A percentile compares a stretch with the other conserved stretches of the same genome.
phyloP scores from a whole-genome alignment of 2,329 filamentous ascomycete genomes.

The Cladosporium sp. region DNA sequence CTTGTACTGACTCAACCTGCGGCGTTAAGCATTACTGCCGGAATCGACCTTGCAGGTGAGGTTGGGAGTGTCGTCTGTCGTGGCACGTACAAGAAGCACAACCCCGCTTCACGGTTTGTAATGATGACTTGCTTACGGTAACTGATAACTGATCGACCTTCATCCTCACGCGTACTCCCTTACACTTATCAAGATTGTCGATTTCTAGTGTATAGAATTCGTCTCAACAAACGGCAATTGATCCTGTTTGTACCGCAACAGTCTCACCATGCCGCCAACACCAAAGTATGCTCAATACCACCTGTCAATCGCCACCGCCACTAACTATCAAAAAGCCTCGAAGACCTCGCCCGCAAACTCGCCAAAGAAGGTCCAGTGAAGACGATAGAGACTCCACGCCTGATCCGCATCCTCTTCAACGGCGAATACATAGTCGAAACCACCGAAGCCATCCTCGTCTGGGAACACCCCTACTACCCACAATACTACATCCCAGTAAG shows the following conservation, averaged over 20 bases:
- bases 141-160: background rate
- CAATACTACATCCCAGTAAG: constrained; percentile 34
- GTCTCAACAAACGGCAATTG: background rate
- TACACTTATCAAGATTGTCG: background rate
- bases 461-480: constrained; percentile 47
- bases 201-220: background rate
- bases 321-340: constrained; percentile 28
- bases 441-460: constrained; percentile 32
- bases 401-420: constrained; percentile 31
- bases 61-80: too few species aligned
- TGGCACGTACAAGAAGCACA: background rate
- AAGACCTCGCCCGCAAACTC: constrained; percentile 39
- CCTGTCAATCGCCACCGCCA: background rate
- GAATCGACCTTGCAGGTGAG: too few species aligned
- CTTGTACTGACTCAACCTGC: too few species aligned
- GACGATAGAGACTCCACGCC: constrained; percentile 27
- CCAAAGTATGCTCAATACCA: background rate
- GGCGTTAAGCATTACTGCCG: too few species aligned
- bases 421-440: constrained; percentile 33
- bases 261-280: background rate
- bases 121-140: background rate
- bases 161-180: background rate
- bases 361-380: constrained; percentile 36
- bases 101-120: background rate
- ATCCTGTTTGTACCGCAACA: background rate